A percentile compares a stretch with the other conserved stretches of the same genome.
Evolutionary conservation across 2,329 filamentous ascomycete species (phyloP).

Genomic region (Colletotrichum sidae): DNA sequence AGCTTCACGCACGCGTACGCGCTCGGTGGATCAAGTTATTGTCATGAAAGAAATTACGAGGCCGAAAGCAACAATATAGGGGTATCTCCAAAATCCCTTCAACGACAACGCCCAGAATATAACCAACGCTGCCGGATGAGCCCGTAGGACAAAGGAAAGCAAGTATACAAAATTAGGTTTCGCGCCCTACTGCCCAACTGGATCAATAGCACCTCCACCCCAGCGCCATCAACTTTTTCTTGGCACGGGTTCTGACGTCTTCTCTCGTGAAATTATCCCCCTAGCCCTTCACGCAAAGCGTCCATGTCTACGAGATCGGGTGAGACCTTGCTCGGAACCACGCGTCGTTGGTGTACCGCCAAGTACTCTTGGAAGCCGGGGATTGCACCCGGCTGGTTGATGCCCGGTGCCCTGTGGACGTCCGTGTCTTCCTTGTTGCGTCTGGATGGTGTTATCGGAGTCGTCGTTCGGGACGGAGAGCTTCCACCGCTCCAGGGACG

Average conservation of each 20-base stretch:
- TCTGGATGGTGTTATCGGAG: slow-evolving; percentile 32
- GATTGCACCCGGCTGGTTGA: slow-evolving; percentile 82
- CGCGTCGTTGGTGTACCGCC: slow-evolving; percentile 61
- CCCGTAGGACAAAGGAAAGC: too few species aligned
- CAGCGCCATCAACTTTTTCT: too few species aligned
- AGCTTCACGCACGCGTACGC: too few species aligned
- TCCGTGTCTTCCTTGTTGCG: slow-evolving; percentile 48
- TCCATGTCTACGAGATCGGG: slow-evolving; percentile 69
- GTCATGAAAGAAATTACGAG: too few species aligned
- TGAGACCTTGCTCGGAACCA: slow-evolving; percentile 66
- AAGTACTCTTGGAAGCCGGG: slow-evolving; percentile 75
- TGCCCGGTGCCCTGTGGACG: slow-evolving; percentile 71
- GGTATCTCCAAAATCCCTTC: too few species aligned
- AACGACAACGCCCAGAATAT: too few species aligned
- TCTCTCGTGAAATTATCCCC: slow-evolving; percentile 42
- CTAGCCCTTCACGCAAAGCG: slow-evolving; percentile 70
- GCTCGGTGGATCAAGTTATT: too few species aligned
- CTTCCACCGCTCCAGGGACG: slow-evolving; percentile 55
- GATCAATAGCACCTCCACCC: too few species aligned
- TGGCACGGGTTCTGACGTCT: not conserved
- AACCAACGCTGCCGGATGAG: too few species aligned
- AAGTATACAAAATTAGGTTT: too few species aligned
- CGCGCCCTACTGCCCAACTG: too few species aligned
- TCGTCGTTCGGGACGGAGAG: slow-evolving; percentile 19
- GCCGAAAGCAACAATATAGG: too few species aligned